phyloP scores from a whole-genome alignment of 2,329 filamentous ascomycete genomes.

The Colletotrichum filicis region DNA sequence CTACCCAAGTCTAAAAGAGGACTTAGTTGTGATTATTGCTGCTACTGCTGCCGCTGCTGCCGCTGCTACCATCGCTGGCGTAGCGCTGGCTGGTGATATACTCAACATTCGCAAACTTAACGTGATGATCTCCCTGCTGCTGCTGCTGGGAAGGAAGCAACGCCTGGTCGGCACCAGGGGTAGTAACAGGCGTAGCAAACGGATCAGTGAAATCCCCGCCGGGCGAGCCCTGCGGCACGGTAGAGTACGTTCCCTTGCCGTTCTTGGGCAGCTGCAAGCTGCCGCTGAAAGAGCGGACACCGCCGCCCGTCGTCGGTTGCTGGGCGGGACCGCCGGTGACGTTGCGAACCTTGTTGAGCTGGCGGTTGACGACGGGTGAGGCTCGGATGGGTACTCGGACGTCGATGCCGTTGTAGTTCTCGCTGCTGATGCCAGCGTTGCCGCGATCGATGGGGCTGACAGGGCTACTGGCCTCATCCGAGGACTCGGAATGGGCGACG shows the following conservation, averaged over 20 bases:
- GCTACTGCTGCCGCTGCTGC: slow-evolving; percentile 5
- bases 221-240: slow-evolving; percentile 14
- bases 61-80: slow-evolving; percentile 3
- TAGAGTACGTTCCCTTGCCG: slow-evolving; percentile 8
- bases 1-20: neutral
- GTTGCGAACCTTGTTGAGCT: slow-evolving; percentile 25
- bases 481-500: neutral
- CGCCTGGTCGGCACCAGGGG: neutral
- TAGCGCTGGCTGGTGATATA: slow-evolving; percentile 7
- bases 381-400: slow-evolving; percentile 17
- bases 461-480: neutral
- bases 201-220: slow-evolving; percentile 10
- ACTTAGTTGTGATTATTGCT: neutral
- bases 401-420: slow-evolving; percentile 12
- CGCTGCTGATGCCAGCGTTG: neutral
- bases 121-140: neutral
- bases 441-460: slow-evolving; percentile 7
- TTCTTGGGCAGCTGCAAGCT: neutral
- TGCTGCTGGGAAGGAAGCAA: slow-evolving; percentile 6
- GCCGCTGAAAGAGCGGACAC: slow-evolving; percentile 17
- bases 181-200: slow-evolving; percentile 16
- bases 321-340: neutral
- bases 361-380: slow-evolving; percentile 27
- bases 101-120: slow-evolving; percentile 17
- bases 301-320: slow-evolving; percentile 1